Conservation (phyloP, 352 stramenopile species). For the Globisporangium acanthophoron region DNA sequence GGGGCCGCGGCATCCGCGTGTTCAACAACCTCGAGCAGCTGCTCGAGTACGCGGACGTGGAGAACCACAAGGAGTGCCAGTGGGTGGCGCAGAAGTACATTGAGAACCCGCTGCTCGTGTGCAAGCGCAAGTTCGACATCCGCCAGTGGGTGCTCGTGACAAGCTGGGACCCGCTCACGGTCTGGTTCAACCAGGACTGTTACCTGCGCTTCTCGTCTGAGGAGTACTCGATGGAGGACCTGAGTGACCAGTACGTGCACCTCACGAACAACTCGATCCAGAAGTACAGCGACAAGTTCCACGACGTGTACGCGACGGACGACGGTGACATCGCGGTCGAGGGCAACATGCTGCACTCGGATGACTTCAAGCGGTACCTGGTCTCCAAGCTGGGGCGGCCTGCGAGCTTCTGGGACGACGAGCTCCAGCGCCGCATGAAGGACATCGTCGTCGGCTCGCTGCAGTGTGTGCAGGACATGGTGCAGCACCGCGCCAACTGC, state of each 20-base stretch:
- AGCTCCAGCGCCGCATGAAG: constrained; percentile 83
- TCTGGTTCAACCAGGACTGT: constrained; percentile 91
- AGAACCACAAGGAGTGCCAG: constrained; percentile 83
- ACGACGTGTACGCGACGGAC: constrained; percentile 63
- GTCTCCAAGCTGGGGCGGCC: constrained; percentile 19
- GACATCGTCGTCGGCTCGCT: constrained; percentile 81
- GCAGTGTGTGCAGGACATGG: constrained; percentile 82
- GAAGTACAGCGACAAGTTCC: constrained; percentile 90
- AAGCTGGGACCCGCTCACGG: constrained; percentile 90
- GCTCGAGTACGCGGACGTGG: constrained; percentile 80
- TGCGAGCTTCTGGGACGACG: constrained; percentile 26
- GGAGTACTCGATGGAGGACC: constrained; percentile 71
- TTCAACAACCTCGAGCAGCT: constrained; percentile 83
- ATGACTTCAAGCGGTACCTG: constrained; percentile 67
- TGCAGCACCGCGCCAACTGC: constrained; percentile 86
- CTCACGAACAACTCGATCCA: constrained; percentile 94
- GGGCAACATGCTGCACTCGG: constrained; percentile 75
- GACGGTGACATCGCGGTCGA: constrained; percentile 56
- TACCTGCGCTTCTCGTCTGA: constrained; percentile 91
- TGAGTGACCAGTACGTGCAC: constrained; percentile 88
- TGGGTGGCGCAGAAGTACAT: constrained; percentile 90
- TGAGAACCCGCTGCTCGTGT: constrained; percentile 81
- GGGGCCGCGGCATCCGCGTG: constrained; percentile 82
- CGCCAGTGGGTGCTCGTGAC: constrained; percentile 92
- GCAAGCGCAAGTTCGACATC: constrained; percentile 91